Base-by-base conservation (phyloP, 306 rosid genomes). In the Senna tora region DNA sequence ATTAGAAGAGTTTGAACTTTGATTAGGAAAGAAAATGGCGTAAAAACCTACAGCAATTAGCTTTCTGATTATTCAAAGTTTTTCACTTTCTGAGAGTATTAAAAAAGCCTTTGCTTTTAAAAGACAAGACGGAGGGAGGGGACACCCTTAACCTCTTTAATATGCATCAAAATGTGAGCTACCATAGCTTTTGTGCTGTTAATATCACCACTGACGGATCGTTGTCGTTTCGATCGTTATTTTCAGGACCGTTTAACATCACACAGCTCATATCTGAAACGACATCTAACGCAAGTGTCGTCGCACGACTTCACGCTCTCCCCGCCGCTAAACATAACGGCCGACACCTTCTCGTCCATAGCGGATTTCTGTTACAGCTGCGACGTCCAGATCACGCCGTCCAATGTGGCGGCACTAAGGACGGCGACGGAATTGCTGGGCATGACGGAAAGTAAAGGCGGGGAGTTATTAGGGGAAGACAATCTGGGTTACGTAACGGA, bases 301-400 rank as follows among this genome's bases (percentile, higher is more conserved):
- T n/a, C n/a, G n/a, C n/a, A n/a, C n/a, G 86, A 87, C 33, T 71
- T 93, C 56, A 84, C 84, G 1, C 80, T 93, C 65, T 88, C 83
- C 10, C 97, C 97, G 11, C 93, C 97, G 75, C 65, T 93, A 55
- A 88, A 90, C 75, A 81, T 93, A 79, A 84, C 93, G 75, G 71
- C 90, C 47, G 92, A 83, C 16, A 81, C 87, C 17, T 93, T 93
- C 69, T 49, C 86, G 21, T 53, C 73, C 0, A 78, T 93, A 0
- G 90, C 90, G 5, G 93, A 81, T 15, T 93, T 85, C 84, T 93
- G 97, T 81, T 93, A 93, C 76, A 80, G 89, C 17, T 71, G 82
- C 14, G 67, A 52, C 22, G 81, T 84, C 50, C 80, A 80, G 56
- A 38, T 93, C 38, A 87, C 90, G 64, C 82, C 92, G 33, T 59